A percentile compares a stretch with the other conserved stretches of the same genome.
phyloP scores from a whole-genome alignment of 495 filamentous ascomycete species.

The Penicillium ochrochloron region DNA sequence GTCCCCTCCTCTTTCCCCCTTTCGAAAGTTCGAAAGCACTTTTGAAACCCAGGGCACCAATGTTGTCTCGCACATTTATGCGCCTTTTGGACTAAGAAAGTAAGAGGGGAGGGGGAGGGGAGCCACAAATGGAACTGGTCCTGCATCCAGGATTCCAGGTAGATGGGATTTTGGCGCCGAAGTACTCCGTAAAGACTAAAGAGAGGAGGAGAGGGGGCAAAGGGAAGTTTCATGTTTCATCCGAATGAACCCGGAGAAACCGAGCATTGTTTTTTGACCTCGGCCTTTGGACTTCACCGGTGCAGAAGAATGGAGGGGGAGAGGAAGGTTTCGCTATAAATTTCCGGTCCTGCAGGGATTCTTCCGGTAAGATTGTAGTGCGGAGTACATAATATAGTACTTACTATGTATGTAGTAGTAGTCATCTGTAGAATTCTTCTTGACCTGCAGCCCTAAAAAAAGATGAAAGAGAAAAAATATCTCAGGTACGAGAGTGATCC shows the following conservation, averaged over 20 bases:
- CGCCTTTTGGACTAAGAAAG: neutral
- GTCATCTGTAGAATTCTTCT: neutral
- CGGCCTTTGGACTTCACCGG: conserved; percentile 8
- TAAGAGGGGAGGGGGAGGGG: neutral
- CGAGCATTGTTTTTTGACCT: neutral
- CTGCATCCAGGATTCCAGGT: neutral
- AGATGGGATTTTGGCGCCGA: neutral
- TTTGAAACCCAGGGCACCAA: conserved; percentile 9
- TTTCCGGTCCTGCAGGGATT: conserved; percentile 8
- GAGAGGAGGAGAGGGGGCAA: neutral
- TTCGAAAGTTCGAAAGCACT: neutral
- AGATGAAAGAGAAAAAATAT: neutral
- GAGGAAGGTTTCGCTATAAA: conserved; percentile 6
- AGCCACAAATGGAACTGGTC: neutral
- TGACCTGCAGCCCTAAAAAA: neutral
- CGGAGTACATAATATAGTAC: neutral
- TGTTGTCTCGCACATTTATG: neutral
- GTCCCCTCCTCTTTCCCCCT: neutral
- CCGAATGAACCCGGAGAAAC: conserved; percentile 4
- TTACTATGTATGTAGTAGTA: no score
- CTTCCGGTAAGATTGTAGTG: neutral
- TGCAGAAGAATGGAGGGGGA: neutral
- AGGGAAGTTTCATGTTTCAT: conserved; percentile 8
- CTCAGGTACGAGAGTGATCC: neutral
- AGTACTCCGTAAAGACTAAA: no score